phyloP scores from a whole-genome alignment of 345 rosid species.

The Cardamine occulta region DNA sequence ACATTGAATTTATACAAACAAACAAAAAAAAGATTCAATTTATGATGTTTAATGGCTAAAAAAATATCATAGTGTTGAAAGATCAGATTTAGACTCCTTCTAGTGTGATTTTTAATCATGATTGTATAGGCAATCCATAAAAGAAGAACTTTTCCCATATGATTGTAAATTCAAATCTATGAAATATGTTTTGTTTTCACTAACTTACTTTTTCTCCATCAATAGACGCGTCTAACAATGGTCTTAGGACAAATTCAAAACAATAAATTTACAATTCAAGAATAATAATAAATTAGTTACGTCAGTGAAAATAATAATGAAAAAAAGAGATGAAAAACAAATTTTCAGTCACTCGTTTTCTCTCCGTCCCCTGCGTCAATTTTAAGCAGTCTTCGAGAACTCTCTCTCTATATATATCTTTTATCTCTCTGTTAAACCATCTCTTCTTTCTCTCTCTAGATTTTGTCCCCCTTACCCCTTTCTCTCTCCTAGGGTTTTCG shows the following conservation, averaged over 20 bases:
- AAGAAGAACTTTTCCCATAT: neutral
- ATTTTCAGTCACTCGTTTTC: slow-evolving; percentile 41
- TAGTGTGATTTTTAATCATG: neutral
- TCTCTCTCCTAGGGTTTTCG: slow-evolving; percentile 65
- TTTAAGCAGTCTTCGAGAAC: slow-evolving; percentile 69
- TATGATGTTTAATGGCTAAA: neutral
- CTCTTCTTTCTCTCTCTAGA: slow-evolving; percentile 43
- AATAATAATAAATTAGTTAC: slow-evolving; percentile 1
- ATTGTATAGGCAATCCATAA: neutral
- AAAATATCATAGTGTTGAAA: neutral
- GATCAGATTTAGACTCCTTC: neutral
- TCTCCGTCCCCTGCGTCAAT: slow-evolving; percentile 68
- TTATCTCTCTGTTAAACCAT: slow-evolving; percentile 26
- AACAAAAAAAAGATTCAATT: neutral
- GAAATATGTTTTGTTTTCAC: neutral
- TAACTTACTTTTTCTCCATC: neutral
- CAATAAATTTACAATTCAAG: no score
- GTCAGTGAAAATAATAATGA: neutral
- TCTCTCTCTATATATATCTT: slow-evolving; percentile 31
- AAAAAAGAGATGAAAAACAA: slow-evolving; percentile 34
- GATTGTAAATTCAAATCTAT: neutral
- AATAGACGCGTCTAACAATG: neutral
- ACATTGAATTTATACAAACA: neutral
- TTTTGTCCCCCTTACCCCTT: slow-evolving; percentile 21
- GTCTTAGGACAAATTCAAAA: neutral